Evolutionary conservation across 352 stramenopile species (phyloP), one percentile per base, ranked within the genome.

Genomic region (Phytopythium montanum): DNA sequence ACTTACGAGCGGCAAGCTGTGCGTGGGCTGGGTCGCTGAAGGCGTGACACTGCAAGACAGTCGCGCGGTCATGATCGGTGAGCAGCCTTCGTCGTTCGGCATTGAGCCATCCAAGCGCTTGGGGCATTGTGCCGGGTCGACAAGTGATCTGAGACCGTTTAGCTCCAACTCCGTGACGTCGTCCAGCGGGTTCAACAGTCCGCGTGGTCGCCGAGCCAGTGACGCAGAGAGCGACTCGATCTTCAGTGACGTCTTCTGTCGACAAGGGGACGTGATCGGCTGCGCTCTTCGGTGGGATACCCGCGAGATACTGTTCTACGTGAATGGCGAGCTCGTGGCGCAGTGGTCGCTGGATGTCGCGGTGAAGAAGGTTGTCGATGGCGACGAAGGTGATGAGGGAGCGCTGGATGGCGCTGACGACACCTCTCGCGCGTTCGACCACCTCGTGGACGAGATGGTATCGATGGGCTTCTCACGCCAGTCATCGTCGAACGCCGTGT

Each of bases 251-350:
- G 61, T 88, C 59, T 81, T 81, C 51, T 66, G 56, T 60, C 70
- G 73, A 10, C 61, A 73, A 31, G 74, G 79, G 0, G 79, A 92
- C 45, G 69, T 88, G 6, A 64, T 92, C 38, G 79, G 82, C 1
- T 92, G 82, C 19, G 66, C 75, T 6, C 61, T 79, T 25, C 62
- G 60, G 23, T 46, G 67, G 21, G 46, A 58, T 13, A 73, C 57
- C 14, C 65, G 59, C 2, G 62, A 72, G n/a, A 60, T 90, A 61
- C 56, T 46, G 8, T 90, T 88, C 64, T 89, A 72, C 51, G 50
- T 90, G n/a, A 92, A 92, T 31, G 82, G 82, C 8, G 60, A 70
- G 8, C 36, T 70, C 0, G 60, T 88, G 23, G 68, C 65, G 0
- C 46, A 65, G 25, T 61, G 14, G 3, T 26, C 26, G 13, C 25